phyloP scores from a whole-genome alignment of 2,329 filamentous ascomycete species.

The Alternaria sp. region DNA sequence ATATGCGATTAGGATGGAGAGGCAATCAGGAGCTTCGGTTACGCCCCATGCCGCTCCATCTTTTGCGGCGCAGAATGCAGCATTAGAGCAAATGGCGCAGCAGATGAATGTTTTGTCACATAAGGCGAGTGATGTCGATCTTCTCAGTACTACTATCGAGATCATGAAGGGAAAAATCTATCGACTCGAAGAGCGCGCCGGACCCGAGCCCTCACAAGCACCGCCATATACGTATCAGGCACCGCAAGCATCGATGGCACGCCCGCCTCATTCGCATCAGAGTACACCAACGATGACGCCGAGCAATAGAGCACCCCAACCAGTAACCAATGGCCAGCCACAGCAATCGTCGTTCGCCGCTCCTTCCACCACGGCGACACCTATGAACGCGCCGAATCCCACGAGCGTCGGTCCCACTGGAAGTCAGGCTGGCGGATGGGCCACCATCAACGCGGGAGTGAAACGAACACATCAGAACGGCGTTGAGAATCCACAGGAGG shows the following conservation, averaged over 20 bases:
- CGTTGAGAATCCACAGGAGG: conserved; percentile 40
- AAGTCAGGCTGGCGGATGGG: conserved; percentile 48
- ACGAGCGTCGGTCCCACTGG: conserved; percentile 25
- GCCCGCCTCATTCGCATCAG: background rate
- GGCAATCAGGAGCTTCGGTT: conserved; percentile 1
- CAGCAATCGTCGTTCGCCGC: conserved; percentile 6
- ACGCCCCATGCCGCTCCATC: conserved; percentile 5
- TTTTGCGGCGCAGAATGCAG: conserved; percentile 40
- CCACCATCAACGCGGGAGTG: conserved; percentile 50
- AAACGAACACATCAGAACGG: conserved; percentile 50
- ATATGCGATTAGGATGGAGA: conserved; percentile 29
- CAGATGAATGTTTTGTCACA: conserved; percentile 50
- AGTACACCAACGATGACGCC: background rate
- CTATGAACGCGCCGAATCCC: conserved; percentile 15
- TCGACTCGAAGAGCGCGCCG: conserved; percentile 43
- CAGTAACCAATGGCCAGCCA: background rate
- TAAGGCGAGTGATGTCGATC: conserved; percentile 56
- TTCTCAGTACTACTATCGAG: conserved; percentile 55
- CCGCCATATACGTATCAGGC: conserved; percentile 16
- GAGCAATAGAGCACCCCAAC: background rate
- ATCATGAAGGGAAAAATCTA: conserved; percentile 56
- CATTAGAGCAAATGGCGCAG: conserved; percentile 54
- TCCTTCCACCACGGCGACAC: conserved; percentile 10
- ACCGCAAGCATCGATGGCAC: conserved; percentile 4
- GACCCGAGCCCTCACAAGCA: conserved; percentile 8